Percentiles rank a stretch among this genome's conserved stretches.
Conservation (phyloP, 441 rosid species). For the Gossypium trilobum region DNA sequence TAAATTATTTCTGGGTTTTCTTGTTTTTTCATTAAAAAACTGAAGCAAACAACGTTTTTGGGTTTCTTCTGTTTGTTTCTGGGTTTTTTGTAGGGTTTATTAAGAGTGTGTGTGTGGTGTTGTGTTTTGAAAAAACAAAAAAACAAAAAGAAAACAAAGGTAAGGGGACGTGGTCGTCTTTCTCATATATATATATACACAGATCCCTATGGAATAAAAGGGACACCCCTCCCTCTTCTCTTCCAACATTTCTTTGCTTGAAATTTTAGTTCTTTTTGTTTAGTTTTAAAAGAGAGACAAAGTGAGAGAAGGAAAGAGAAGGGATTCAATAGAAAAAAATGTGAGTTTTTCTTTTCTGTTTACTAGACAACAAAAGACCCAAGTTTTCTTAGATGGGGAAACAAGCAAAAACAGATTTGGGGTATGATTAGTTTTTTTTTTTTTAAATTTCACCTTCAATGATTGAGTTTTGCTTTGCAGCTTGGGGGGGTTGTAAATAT, state of each 20-base stretch:
- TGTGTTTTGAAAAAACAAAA: background rate
- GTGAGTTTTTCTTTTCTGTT: constrained; percentile 6
- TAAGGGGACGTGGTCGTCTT: constrained; percentile 28
- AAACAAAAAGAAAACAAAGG: background rate
- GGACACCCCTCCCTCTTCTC: constrained; percentile 19
- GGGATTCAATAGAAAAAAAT: no score
- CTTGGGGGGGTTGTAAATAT: background rate
- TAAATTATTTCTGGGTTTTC: constrained; percentile 9
- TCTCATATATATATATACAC: constrained; percentile 29
- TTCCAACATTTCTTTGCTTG: constrained; percentile 41
- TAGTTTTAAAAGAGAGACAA: constrained; percentile 40
- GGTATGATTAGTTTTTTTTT: constrained; percentile 33
- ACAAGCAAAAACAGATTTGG: constrained; percentile 1
- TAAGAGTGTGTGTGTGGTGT: constrained; percentile 1
- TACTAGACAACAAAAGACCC: constrained; percentile 27
- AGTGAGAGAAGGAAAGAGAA: constrained; percentile 15
- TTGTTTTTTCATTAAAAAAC: background rate
- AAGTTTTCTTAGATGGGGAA: constrained; percentile 17
- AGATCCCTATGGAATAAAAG: constrained; percentile 65
- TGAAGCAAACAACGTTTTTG: background rate
- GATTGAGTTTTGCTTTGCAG: constrained; percentile 32
- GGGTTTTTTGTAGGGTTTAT: constrained; percentile 30
- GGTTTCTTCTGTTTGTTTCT: constrained; percentile 10
- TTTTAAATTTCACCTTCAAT: constrained; percentile 24
- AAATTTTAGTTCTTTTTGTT: constrained; percentile 45